phyloP scores from a whole-genome alignment of 305 asterid genomes.

The Euphrasia arctica region DNA sequence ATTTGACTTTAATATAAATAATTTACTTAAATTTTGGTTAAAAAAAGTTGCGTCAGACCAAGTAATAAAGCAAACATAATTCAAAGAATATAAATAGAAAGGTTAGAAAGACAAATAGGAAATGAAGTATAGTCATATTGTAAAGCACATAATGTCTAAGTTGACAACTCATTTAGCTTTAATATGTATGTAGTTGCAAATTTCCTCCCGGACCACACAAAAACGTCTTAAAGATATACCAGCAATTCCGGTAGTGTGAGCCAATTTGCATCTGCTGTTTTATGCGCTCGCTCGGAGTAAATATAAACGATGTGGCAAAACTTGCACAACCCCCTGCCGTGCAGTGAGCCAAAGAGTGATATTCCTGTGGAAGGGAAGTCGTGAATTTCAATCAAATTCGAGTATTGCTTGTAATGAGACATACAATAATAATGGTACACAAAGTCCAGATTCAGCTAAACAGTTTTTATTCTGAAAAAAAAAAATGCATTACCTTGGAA shows the following conservation, averaged over 20 bases:
- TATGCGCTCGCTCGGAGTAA: slow-evolving; percentile 90
- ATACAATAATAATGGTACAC: slow-evolving; percentile 5
- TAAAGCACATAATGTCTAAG: slow-evolving; percentile 3
- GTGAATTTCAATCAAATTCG: slow-evolving; percentile 11
- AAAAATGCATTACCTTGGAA: slow-evolving; percentile 56
- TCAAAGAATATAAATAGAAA: background rate
- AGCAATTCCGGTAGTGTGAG: slow-evolving; percentile 45
- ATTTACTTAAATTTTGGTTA: slow-evolving; percentile 1
- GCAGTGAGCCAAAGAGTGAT: slow-evolving; percentile 83
- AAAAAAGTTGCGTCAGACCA: slow-evolving; percentile 3
- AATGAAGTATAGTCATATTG: slow-evolving; percentile 7
- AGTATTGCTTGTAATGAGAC: slow-evolving; percentile 9
- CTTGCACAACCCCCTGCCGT: slow-evolving; percentile 92
- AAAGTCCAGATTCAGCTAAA: slow-evolving; percentile 13
- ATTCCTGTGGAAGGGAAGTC: slow-evolving; percentile 49
- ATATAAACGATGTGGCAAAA: slow-evolving; percentile 89
- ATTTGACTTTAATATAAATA: background rate
- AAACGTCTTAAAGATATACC: slow-evolving; percentile 35
- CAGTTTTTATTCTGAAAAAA: slow-evolving; percentile 6
- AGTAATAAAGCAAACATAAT: slow-evolving; percentile 8
- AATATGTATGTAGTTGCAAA: background rate
- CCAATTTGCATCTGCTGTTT: slow-evolving; percentile 76
- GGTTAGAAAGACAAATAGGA: slow-evolving; percentile 1
- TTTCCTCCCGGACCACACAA: slow-evolving; percentile 16
- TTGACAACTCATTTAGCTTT: background rate